phyloP scores from a whole-genome alignment of 1,284 basidiomycete genomes.

The Sporisorium scitamineum region DNA sequence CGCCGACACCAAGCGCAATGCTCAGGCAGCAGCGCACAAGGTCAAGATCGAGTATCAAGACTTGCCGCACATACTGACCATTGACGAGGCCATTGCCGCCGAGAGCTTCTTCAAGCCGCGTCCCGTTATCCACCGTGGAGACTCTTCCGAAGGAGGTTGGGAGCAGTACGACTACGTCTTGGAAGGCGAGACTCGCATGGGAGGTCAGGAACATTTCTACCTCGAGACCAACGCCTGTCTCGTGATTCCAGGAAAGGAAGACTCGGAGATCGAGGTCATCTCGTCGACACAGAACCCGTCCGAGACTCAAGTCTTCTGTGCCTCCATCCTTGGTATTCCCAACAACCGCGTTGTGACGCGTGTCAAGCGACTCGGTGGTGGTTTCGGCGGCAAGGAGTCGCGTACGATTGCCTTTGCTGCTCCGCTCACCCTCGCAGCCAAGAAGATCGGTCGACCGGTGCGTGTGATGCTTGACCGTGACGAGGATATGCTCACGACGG shows the following conservation, averaged over 20 bases:
- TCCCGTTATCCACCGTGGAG: slow-evolving; percentile 57
- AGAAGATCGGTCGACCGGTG: slow-evolving; percentile 66
- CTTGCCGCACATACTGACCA: slow-evolving; percentile 67
- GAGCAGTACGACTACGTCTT: slow-evolving; percentile 57
- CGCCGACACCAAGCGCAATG: slow-evolving; percentile 68
- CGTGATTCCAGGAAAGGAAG: slow-evolving; percentile 68
- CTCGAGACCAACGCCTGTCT: slow-evolving; percentile 69
- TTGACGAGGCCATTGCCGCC: slow-evolving; percentile 67
- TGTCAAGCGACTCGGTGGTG: slow-evolving; percentile 69
- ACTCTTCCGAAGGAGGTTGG: slow-evolving; percentile 48
- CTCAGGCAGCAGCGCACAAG: slow-evolving; percentile 66
- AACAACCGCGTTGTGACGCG: slow-evolving; percentile 66
- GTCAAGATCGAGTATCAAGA: slow-evolving; percentile 69
- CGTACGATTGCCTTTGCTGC: slow-evolving; percentile 53
- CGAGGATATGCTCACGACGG: slow-evolving; percentile 69
- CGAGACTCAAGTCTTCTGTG: slow-evolving; percentile 69
- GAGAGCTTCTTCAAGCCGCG: slow-evolving; percentile 60
- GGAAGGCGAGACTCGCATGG: slow-evolving; percentile 66
- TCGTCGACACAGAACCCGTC: slow-evolving; percentile 68
- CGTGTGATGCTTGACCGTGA: slow-evolving; percentile 69
- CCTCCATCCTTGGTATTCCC: slow-evolving; percentile 67
- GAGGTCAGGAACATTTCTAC: slow-evolving; percentile 66
- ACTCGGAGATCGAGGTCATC: slow-evolving; percentile 69
- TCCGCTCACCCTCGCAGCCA: slow-evolving; percentile 65
- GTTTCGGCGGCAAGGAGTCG: slow-evolving; percentile 69